phyloP scores from a whole-genome alignment of 306 rosid species.

The Neltuma alba region DNA sequence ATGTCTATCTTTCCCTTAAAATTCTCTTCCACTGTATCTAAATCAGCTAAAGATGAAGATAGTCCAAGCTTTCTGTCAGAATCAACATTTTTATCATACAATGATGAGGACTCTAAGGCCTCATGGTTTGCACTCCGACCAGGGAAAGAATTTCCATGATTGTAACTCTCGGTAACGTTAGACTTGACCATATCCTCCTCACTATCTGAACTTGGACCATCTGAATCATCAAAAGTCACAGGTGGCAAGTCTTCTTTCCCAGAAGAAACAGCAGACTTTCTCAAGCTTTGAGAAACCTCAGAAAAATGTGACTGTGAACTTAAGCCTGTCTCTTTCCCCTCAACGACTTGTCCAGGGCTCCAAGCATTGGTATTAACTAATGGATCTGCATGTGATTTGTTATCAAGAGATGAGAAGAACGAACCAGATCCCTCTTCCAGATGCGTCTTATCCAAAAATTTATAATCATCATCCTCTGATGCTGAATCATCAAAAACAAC shows the following conservation, averaged over 20 bases:
- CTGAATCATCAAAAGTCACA: constrained; percentile 79
- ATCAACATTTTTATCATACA: constrained; percentile 39
- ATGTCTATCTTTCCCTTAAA: constrained; percentile 37
- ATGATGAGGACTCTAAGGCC: constrained; percentile 50
- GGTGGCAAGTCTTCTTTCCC: constrained; percentile 53
- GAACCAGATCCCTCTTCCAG: constrained; percentile 53
- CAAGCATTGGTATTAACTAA: constrained; percentile 49
- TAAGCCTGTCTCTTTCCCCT: constrained; percentile 43
- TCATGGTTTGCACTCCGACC: constrained; percentile 44
- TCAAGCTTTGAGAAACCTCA: constrained; percentile 51
- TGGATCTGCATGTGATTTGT: constrained; percentile 45
- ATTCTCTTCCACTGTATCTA: constrained; percentile 40
- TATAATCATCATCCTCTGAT: constrained; percentile 63
- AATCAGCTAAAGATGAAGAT: constrained; percentile 49
- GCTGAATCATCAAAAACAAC: constrained; percentile 73
- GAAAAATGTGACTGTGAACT: constrained; percentile 49
- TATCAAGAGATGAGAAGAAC: constrained; percentile 44
- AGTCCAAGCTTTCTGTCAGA: constrained; percentile 41
- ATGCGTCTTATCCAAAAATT: constrained; percentile 44
- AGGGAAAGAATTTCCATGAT: constrained; percentile 42
- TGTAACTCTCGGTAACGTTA: constrained; percentile 41
- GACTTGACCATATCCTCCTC: constrained; percentile 56
- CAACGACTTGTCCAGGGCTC: constrained; percentile 45
- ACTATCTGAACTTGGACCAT: constrained; percentile 68
- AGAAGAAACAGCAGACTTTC: constrained; percentile 48